Evolutionary conservation across 768 basidiomycete genomes (phyloP), one percentile per base, ranked within the genome.

Genomic region (Agrocybe praecox): DNA sequence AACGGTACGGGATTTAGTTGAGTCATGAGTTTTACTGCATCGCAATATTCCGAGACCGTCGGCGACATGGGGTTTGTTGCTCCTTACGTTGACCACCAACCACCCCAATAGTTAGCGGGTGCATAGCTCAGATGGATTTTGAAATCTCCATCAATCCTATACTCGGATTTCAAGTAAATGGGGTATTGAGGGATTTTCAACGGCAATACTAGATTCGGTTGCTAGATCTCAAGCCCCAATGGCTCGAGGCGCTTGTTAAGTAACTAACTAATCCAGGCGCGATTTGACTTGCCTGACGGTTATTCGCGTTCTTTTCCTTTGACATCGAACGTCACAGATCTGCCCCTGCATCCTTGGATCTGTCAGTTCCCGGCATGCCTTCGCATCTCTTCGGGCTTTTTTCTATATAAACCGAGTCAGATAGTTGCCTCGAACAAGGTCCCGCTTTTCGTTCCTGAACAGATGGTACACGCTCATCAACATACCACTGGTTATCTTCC

Each of bases 101-200:
- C 36, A 24, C 46, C 36, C 21, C 22, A 36, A 52, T 60, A 52
- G 57, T 55, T 57, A 48, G 45, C 56, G 58, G 54, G 46, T 40
- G 32, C 50, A 46, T 56, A 47, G 12, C 40, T 22, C 44, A 45
- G 19, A 54, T 48, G 53, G 53, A 60, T 55, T 60, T 53, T 47
- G 58, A 52, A 59, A 63, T 65, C 60, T 62, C 45, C 62, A 67
- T 67, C 66, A 67, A 67, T 65, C 66, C 63, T 46, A 18, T 18
- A 12, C 33, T 46, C 48, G 52, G 23, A 54, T 47, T 54, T 53
- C 45, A 45, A n/a, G 24, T 56, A 54, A 66, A 64, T 66, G 60
- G 57, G 55, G 65, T 55, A 59, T 36, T 54, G 59, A 55, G 60
- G 62, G 42, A 59, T 60, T 57, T 40, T 40, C 54, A 40, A 59